A percentile compares a stretch with the other conserved stretches of the same genome.
Conservation (phyloP, 2,329 filamentous ascomycete genomes). For the Fusarium sp. region DNA sequence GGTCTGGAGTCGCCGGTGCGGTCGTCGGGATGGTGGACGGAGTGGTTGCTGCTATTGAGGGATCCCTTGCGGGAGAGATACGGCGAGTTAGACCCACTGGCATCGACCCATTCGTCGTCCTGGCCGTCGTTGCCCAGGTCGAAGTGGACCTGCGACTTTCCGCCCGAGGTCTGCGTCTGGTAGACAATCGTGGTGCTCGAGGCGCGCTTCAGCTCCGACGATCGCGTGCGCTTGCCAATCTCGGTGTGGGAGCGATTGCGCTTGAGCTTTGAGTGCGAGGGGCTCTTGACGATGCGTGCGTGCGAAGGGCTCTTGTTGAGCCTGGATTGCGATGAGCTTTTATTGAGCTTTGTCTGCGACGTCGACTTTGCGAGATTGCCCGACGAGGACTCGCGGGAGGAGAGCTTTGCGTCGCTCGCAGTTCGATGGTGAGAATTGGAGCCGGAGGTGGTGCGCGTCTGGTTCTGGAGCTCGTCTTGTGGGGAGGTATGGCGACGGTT, state of each 20-base stretch:
- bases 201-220: constrained; percentile 68
- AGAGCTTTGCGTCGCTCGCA: constrained; percentile 67
- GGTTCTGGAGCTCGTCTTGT: constrained; percentile 50
- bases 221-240: constrained; percentile 70
- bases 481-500: constrained; percentile 63
- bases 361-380: constrained; percentile 68
- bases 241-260: constrained; percentile 44
- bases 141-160: constrained; percentile 73
- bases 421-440: constrained; percentile 63
- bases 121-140: constrained; percentile 69
- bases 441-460: constrained; percentile 39
- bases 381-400: constrained; percentile 60
- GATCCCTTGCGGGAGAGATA: constrained; percentile 65
- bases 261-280: constrained; percentile 66
- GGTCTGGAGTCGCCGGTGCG: constrained; percentile 56
- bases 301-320: constrained; percentile 63
- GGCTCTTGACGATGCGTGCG: constrained; percentile 61
- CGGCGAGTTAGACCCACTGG: constrained; percentile 75
- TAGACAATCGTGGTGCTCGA: constrained; percentile 66
- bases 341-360: constrained; percentile 69
- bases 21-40: constrained; percentile 56
- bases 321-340: constrained; percentile 69
- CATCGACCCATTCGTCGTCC: constrained; percentile 78
- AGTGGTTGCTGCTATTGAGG: constrained; percentile 65
- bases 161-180: constrained; percentile 60